These are phyloP conservation scores for Cantharellus cinnabarinus DNA, from an alignment of 768 basidiomycete species.

Conservation along the genomic window DNA sequence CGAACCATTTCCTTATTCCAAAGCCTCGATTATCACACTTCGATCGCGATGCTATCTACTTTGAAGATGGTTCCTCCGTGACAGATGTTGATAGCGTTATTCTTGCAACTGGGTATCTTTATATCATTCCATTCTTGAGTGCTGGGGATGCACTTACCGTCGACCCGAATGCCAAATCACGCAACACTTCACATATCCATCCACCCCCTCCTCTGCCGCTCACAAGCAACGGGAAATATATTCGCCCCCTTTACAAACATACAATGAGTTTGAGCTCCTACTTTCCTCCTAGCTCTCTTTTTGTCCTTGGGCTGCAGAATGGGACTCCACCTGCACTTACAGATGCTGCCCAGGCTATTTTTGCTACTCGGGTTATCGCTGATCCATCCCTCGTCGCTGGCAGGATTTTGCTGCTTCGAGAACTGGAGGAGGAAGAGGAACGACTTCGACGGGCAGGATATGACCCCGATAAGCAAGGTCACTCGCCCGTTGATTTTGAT, in stretches of 20 bases:
- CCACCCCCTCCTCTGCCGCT: conserved; percentile 11
- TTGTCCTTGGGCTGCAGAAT: conserved; percentile 34
- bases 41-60: conserved; percentile 24
- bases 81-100: conserved; percentile 27
- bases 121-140: conserved; percentile 29
- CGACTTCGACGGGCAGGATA: conserved; percentile 21
- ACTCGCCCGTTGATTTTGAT: conserved; percentile 22
- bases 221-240: conserved; percentile 30
- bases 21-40: conserved; percentile 32
- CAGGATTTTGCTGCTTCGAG: conserved; percentile 21
- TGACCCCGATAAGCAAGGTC: conserved; percentile 31
- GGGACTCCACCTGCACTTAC: conserved; percentile 28
- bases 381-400: conserved; percentile 23
- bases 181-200: background rate
- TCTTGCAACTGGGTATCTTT: conserved; percentile 36
- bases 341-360: conserved; percentile 30
- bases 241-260: conserved; percentile 34
- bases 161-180: background rate
- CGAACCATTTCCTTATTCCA: background rate
- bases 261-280: conserved; percentile 30
- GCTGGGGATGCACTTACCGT: conserved; percentile 5
- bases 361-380: conserved; percentile 26
- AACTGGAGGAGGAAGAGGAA: conserved; percentile 25
- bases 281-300: conserved; percentile 30
- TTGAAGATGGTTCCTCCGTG: conserved; percentile 25